Evolutionary conservation across 495 filamentous ascomycete genomes (phyloP).

Genomic region (Penicillium samsonianum): DNA sequence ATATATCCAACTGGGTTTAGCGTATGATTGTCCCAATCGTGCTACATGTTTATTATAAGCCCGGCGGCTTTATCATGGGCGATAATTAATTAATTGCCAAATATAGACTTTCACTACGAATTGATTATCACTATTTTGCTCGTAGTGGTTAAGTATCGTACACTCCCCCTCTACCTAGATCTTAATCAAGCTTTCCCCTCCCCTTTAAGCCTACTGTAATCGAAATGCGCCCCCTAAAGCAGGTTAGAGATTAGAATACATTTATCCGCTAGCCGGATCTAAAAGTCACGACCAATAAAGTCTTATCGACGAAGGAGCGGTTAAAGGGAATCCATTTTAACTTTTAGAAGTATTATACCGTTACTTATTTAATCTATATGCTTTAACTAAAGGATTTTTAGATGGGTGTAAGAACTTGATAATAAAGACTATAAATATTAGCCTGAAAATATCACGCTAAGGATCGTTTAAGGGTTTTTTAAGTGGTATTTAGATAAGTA

Average conservation of each 20-base stretch:
- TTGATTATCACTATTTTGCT: neutral
- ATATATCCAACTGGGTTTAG: conserved; percentile 3
- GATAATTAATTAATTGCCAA: no score
- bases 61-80: no score
- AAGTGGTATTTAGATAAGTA: neutral
- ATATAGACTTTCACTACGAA: no score
- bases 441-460: conserved; percentile 6
- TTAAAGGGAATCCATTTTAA: conserved; percentile 2
- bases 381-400: neutral
- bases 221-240: neutral
- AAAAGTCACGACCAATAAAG: neutral
- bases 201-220: neutral
- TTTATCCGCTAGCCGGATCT: neutral
- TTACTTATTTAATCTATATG: neutral
- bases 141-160: neutral
- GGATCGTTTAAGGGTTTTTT: conserved; percentile 2
- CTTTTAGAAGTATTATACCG: neutral
- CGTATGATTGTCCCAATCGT: neutral
- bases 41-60: neutral
- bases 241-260: neutral
- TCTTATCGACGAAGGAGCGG: neutral
- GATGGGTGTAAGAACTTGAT: neutral
- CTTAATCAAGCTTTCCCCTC: neutral
- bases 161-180: neutral
- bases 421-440: neutral